Evolutionary conservation across 2,329 filamentous ascomycete species (phyloP).

Genomic region (Ramichloridium luteum): DNA sequence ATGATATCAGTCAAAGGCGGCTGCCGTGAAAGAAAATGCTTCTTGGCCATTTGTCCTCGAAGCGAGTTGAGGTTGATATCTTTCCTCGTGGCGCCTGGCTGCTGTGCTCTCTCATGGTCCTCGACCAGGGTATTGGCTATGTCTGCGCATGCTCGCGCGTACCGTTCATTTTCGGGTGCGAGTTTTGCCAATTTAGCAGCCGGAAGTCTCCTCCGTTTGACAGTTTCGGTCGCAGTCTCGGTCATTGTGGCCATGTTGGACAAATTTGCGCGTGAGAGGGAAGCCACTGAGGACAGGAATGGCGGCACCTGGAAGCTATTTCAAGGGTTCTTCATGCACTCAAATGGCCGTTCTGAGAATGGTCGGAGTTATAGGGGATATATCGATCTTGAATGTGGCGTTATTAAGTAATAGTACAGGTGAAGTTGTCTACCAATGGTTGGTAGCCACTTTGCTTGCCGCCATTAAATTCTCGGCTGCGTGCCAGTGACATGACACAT

Average conservation of each 20-base stretch:
- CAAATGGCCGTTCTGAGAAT: no score
- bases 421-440: no score
- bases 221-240: slow-evolving; percentile 41
- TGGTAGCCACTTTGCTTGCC: no score
- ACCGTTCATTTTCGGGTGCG: slow-evolving; percentile 86
- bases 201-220: slow-evolving; percentile 46
- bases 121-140: slow-evolving; percentile 89
- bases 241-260: slow-evolving; percentile 52
- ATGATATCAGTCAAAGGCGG: slow-evolving; percentile 95
- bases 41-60: slow-evolving; percentile 78
- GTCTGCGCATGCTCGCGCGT: slow-evolving; percentile 86
- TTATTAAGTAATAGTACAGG: no score
- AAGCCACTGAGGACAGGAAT: no score
- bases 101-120: slow-evolving; percentile 72
- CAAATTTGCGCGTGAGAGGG: background rate
- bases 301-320: no score
- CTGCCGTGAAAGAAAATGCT: slow-evolving; percentile 76
- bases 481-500: no score
- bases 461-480: no score
- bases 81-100: slow-evolving; percentile 59
- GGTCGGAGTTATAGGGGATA: no score
- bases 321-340: no score
- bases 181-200: slow-evolving; percentile 45
- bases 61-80: slow-evolving; percentile 90
- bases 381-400: no score